Base-by-base conservation (phyloP, 2,329 filamentous ascomycete species). In the Pezicula radicicola region DNA sequence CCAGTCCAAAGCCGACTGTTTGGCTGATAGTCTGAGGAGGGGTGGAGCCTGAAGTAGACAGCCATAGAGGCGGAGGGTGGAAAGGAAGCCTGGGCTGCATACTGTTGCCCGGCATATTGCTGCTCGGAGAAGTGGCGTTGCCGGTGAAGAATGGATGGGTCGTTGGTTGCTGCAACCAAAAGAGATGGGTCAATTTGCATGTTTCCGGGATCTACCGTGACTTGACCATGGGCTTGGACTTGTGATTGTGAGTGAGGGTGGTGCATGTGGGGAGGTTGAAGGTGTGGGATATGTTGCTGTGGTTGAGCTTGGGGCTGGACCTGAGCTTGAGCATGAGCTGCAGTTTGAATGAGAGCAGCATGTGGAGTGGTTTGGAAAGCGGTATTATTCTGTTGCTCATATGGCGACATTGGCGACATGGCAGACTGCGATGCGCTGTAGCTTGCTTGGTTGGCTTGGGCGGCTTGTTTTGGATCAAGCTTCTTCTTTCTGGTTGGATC, bases 1-100 rank as follows among this genome's bases (percentile, higher is more conserved):
- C 78, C 81, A 40, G 89, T 79, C 87, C 88, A 93, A 37, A 87
- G 72, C 60, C 74, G 77, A 25, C 66, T 67, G 53, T 64, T 75
- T 54, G 73, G 65, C 6, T 75, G 70, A 33, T 85, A 73, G 12
- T 75, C 77, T 3, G 85, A 88, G n/a, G 77, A 75, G 0, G 81
- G 78, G 58, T 88, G 80, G 5, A 89, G 75, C n/a, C 85, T 83
- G 58, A 92, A 79, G 69, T 84, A 91, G 12, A 88, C 78, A 2
- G 84, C 77, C 40, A 84, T 78, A 2, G 78, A 68, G 3, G 61
- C 54, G 7, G 59, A 50, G 19, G 60, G 55, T 43, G 64, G 52
- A 51, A 72, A 73, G 4, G 68, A 28, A 69, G 72, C 25, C 72
- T 70, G 19, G 59, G 68, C 45, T 72, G 70, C 57, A 48, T 63